These are phyloP conservation scores for Linnemannia zychae DNA, from an alignment of 192 early-diverging fungal genomes.

Conservation along the genomic window DNA sequence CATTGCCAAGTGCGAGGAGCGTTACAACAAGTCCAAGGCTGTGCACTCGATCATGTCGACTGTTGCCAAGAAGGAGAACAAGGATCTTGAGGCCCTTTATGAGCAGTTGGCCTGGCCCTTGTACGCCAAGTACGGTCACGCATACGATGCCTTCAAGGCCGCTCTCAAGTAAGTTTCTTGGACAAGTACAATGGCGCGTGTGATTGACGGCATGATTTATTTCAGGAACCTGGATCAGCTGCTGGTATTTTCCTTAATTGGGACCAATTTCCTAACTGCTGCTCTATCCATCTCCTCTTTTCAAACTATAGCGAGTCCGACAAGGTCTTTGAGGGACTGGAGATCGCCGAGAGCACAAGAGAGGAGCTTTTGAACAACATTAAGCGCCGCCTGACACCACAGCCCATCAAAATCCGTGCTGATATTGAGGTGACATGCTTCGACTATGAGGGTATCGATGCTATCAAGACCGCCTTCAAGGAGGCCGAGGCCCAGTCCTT, in stretches of 20 bases:
- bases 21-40: constrained; percentile 94
- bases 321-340: constrained; percentile 86
- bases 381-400: constrained; percentile 92
- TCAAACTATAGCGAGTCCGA: constrained; percentile 77
- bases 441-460: constrained; percentile 96
- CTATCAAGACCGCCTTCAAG: constrained; percentile 89
- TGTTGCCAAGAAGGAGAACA: constrained; percentile 88
- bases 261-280: constrained; percentile 76
- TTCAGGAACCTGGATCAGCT: background rate
- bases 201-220: background rate
- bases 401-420: constrained; percentile 95
- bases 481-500: constrained; percentile 90
- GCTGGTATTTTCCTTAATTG: background rate
- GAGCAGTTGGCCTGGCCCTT: constrained; percentile 92
- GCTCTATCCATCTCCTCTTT: background rate
- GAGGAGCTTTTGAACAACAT: constrained; percentile 89
- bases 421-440: constrained; percentile 96
- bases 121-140: constrained; percentile 96
- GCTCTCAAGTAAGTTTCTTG: constrained; percentile 78
- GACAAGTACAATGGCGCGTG: background rate
- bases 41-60: constrained; percentile 89
- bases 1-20: constrained; percentile 90
- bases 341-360: constrained; percentile 70
- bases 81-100: constrained; percentile 89
- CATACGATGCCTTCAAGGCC: constrained; percentile 96